A percentile compares a stretch with the other conserved stretches of the same genome.
Conservation (phyloP, 1,139 yeast species). For the Suhomyces terraborum region DNA sequence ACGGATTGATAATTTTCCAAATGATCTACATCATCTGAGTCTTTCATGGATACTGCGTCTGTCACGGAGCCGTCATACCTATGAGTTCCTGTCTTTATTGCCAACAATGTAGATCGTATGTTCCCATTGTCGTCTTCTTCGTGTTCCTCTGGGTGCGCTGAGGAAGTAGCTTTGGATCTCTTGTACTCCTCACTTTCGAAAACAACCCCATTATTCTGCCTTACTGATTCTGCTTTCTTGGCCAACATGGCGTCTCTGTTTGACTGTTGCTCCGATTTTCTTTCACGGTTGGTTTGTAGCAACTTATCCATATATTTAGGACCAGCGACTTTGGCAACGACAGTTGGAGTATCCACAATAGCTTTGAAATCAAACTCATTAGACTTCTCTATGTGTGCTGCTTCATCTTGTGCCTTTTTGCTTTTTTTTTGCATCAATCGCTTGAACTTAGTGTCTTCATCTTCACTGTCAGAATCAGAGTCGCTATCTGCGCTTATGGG, state of each 20-base stretch:
- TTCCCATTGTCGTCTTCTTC: background rate
- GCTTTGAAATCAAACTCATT: background rate
- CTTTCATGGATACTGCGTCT: no score
- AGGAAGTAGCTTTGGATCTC: background rate
- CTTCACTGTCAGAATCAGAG: constrained; percentile 9
- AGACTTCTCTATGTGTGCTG: background rate
- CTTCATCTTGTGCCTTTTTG: constrained; percentile 1
- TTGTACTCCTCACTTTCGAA: constrained; percentile 16
- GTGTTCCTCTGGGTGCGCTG: background rate
- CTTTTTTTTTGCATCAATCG: constrained; percentile 3
- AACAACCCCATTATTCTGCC: constrained; percentile 6
- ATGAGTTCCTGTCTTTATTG: background rate
- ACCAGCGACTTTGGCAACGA: background rate
- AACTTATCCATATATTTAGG: constrained; percentile 11
- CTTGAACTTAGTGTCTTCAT: constrained; percentile 5
- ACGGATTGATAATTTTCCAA: background rate
- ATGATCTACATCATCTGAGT: no score
- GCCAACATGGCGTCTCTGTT: constrained; percentile 6
- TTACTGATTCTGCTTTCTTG: background rate
- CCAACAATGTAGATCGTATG: constrained; percentile 4
- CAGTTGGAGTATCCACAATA: background rate
- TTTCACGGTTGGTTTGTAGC: constrained; percentile 10
- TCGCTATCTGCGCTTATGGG: background rate
- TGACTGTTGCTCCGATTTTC: constrained; percentile 12
- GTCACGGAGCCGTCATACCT: no score